These are phyloP conservation scores for Hypoxylon sp. DNA, from an alignment of 2,329 filamentous ascomycete genomes.

Conservation along the genomic window DNA sequence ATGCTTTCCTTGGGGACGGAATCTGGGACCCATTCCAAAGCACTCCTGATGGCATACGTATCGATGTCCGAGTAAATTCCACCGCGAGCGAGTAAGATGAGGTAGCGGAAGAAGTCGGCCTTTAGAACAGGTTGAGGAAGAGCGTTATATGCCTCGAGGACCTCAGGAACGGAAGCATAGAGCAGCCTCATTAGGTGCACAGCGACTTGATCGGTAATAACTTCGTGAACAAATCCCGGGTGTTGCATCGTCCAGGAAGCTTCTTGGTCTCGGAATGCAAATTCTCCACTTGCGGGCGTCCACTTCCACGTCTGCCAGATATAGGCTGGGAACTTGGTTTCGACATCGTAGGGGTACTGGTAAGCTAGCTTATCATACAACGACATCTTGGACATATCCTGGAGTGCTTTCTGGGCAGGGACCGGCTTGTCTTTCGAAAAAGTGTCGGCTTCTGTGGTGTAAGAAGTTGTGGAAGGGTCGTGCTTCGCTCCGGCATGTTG, in stretches of 20 bases:
- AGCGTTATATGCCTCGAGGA: conserved; percentile 81
- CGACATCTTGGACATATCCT: conserved; percentile 79
- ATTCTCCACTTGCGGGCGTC: conserved; percentile 81
- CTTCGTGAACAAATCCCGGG: conserved; percentile 94
- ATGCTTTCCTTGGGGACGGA: conserved; percentile 82
- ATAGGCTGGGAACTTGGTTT: conserved; percentile 92
- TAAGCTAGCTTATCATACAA: conserved; percentile 87
- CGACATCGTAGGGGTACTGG: conserved; percentile 92
- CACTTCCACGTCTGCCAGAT: conserved; percentile 99
- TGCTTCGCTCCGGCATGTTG: conserved; percentile 36
- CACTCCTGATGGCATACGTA: conserved; percentile 85
- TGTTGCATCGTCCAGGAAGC: conserved; percentile 91
- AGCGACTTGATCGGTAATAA: conserved; percentile 92
- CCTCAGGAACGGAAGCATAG: conserved; percentile 85
- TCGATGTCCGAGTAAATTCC: conserved; percentile 92
- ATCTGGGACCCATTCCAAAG: conserved; percentile 87
- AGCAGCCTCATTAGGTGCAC: conserved; percentile 85
- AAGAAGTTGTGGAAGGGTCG: conserved; percentile 46
- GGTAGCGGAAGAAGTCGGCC: conserved; percentile 84
- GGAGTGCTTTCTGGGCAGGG: conserved; percentile 73
- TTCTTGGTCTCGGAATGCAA: conserved; percentile 86
- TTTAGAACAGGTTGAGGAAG: conserved; percentile 82
- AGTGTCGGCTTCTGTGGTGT: conserved; percentile 27
- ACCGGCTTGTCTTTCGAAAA: conserved; percentile 52
- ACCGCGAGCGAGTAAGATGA: conserved; percentile 74